Evolutionary conservation across 352 stramenopile species (phyloP).

Genomic region (Phytopythium delawarense): DNA sequence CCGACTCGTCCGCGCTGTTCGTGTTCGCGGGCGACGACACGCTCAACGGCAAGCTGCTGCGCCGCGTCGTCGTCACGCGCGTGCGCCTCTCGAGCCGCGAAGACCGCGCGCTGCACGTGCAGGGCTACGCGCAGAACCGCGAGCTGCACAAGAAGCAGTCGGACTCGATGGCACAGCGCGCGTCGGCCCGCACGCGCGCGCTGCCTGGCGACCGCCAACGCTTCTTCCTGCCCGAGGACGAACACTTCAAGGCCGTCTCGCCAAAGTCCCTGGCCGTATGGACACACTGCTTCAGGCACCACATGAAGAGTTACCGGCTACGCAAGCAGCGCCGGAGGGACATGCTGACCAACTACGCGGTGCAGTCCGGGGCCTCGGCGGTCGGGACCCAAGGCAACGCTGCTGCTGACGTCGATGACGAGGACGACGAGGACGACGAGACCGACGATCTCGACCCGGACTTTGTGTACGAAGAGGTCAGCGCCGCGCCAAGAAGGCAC

Average conservation of each 20-base stretch:
- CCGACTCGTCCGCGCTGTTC: conserved; percentile 28
- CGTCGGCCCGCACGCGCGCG: conserved; percentile 12
- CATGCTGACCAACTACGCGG: too few species aligned
- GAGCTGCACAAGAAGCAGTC: conserved; percentile 46
- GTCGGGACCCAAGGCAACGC: conserved; percentile 2
- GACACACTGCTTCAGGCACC: conserved; percentile 61
- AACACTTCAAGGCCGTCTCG: conserved; percentile 43
- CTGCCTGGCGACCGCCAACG: conserved; percentile 35
- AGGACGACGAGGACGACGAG: conserved; percentile 6
- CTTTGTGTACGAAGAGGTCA: conserved; percentile 39
- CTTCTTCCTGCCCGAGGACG: conserved; percentile 35
- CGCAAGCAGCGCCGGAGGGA: conserved; percentile 11
- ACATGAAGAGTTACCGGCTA: conserved; percentile 48
- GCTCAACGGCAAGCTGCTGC: conserved; percentile 31
- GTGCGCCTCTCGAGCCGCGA: conserved; percentile 30
- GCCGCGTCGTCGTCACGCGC: conserved; percentile 37
- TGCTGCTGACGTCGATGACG: conserved; percentile 12
- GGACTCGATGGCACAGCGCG: conserved; percentile 29
- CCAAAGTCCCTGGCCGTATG: conserved; percentile 40
- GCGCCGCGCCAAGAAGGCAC: conserved; percentile 4
- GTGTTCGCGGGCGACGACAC: conserved; percentile 47
- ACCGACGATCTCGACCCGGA: conserved; percentile 23
- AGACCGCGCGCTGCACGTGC: conserved; percentile 22
- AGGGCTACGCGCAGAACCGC: conserved; percentile 32
- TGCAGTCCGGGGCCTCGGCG: neutral